A percentile compares a stretch with the other conserved stretches of the same genome.
Evolutionary conservation across 208 protist species (phyloP).

Genomic region (Herpetomonas samuelpessoai): DNA sequence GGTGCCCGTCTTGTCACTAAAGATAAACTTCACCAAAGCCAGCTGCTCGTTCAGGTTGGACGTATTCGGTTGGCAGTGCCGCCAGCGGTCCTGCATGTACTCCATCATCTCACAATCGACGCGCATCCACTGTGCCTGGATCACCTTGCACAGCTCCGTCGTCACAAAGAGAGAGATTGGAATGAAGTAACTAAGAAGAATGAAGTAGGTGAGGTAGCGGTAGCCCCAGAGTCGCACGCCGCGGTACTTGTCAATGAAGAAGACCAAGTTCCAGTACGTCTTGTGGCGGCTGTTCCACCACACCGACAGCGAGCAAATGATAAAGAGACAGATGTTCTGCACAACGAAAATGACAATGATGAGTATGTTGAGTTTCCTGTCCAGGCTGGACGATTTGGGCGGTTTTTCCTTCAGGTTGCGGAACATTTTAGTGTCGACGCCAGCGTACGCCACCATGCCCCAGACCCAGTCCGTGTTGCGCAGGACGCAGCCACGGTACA

Average conservation of each 20-base stretch:
- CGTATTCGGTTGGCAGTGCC: constrained; percentile 79
- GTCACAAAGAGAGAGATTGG: constrained; percentile 93
- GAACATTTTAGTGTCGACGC: constrained; percentile 91
- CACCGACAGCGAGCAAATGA: constrained; percentile 62
- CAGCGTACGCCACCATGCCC: constrained; percentile 92
- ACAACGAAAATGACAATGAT: constrained; percentile 73
- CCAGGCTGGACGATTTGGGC: constrained; percentile 87
- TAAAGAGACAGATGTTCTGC: constrained; percentile 71
- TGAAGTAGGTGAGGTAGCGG: constrained; percentile 88
- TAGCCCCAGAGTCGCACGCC: constrained; percentile 47
- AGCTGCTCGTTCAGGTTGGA: constrained; percentile 93
- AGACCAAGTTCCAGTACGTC: constrained; percentile 61
- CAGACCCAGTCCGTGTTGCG: constrained; percentile 93
- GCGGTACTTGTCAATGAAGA: constrained; percentile 49
- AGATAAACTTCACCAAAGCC: constrained; percentile 86
- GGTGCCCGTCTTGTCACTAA: constrained; percentile 93
- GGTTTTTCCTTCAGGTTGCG: constrained; percentile 84
- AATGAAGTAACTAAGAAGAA: constrained; percentile 89
- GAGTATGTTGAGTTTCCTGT: constrained; percentile 83
- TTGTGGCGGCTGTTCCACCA: constrained; percentile 53
- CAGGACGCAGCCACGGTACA: constrained; percentile 89
- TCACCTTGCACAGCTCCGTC: constrained; percentile 90
- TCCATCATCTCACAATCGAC: constrained; percentile 86
- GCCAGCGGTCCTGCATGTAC: constrained; percentile 57
- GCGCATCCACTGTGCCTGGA: constrained; percentile 87